Percentiles rank a stretch among this genome's conserved stretches.
phyloP scores from a whole-genome alignment of 768 basidiomycete species.

The Lactarius pseudohatsudake region DNA sequence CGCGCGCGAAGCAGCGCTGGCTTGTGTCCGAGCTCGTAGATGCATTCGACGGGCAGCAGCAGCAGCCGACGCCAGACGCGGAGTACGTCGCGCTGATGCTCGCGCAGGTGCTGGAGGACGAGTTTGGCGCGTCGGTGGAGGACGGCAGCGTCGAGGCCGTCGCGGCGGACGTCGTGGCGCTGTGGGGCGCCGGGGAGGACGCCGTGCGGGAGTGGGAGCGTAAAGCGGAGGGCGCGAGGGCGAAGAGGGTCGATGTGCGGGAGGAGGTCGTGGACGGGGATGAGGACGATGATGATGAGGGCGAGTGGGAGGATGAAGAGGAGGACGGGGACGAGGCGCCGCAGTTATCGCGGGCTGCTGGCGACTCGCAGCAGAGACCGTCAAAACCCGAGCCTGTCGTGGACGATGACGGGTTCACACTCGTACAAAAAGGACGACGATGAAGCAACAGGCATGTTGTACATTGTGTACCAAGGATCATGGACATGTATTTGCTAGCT shows the following conservation, averaged over 20 bases:
- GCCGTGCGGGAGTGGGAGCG: constrained; percentile 62
- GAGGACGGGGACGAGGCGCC: constrained; percentile 54
- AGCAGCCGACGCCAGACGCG: constrained; percentile 47
- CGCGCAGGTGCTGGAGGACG: constrained; percentile 81
- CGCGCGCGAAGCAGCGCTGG: constrained; percentile 75
- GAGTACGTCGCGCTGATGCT: constrained; percentile 81
- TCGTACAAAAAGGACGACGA: constrained; percentile 56
- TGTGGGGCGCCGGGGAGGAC: constrained; percentile 62
- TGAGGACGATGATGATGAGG: constrained; percentile 45
- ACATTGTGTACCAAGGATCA: neutral
- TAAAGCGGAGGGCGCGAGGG: constrained; percentile 55
- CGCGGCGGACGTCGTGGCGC: constrained; percentile 64
- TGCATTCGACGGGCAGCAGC: constrained; percentile 51
- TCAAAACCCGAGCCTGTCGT: constrained; percentile 64
- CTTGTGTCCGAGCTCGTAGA: constrained; percentile 80
- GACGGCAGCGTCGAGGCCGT: constrained; percentile 80
- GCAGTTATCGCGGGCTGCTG: constrained; percentile 46
- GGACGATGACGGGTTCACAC: constrained; percentile 91
- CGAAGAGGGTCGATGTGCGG: constrained; percentile 54
- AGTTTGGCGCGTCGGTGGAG: constrained; percentile 81
- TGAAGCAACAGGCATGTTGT: constrained; percentile 29
- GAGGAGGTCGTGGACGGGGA: constrained; percentile 43
- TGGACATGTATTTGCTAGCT: constrained; percentile 5
- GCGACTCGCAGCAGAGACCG: constrained; percentile 30
- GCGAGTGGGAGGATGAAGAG: constrained; percentile 37